Conservation (phyloP, 1,284 basidiomycete species). For the Mycena citricolor region DNA sequence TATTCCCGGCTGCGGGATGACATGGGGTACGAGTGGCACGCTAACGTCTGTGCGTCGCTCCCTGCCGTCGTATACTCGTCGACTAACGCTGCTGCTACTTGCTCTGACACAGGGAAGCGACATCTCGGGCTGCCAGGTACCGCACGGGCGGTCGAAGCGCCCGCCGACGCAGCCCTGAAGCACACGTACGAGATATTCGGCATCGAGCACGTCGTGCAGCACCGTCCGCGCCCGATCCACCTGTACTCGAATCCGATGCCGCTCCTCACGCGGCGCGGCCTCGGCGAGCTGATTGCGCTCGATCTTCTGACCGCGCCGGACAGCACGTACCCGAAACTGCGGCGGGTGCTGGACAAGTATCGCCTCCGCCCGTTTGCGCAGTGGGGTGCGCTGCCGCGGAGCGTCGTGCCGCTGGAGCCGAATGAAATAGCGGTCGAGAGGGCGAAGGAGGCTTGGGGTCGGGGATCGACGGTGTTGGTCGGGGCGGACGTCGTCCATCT, state of each 20-base stretch:
- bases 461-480: too few species aligned
- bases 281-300: neutral
- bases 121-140: too few species aligned
- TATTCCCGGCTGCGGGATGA: slow-evolving; percentile 18
- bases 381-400: slow-evolving; percentile 6
- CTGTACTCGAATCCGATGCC: slow-evolving; percentile 7
- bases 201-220: slow-evolving; percentile 4
- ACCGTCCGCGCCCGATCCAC: too few species aligned
- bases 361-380: neutral
- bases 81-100: too few species aligned
- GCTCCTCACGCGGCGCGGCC: slow-evolving; percentile 6
- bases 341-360: slow-evolving; percentile 1
- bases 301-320: slow-evolving; percentile 11
- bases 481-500: too few species aligned
- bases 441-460: too few species aligned
- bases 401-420: slow-evolving; percentile 2
- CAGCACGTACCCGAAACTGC: neutral
- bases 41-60: slow-evolving; percentile 15
- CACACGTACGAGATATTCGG: neutral
- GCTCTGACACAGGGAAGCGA: too few species aligned
- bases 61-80: neutral
- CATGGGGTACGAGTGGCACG: slow-evolving; percentile 9
- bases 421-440: slow-evolving; percentile 3
- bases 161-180: slow-evolving; percentile 7
- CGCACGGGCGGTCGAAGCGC: neutral